Evolutionary conservation across 257 asterid species (phyloP), one percentile per base, ranked within the genome.

Genomic region (Ballota nigra): DNA sequence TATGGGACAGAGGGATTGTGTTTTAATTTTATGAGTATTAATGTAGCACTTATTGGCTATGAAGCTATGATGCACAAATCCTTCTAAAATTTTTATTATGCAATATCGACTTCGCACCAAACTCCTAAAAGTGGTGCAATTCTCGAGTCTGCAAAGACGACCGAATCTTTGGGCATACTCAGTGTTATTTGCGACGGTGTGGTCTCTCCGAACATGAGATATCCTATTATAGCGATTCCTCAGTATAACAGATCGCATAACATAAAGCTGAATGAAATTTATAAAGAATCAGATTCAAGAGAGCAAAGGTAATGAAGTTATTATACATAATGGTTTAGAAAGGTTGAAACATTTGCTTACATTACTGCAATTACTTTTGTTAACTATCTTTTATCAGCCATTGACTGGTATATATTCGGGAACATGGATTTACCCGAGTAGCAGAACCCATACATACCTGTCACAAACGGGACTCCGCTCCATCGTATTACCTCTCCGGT

Each of bases 351-450:
- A n/a, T n/a, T 31, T 16, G 63, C 33, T 53, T 78, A 92, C 98
- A 93, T 83, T 80, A 78, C 72, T 15, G 78, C 8, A 29, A 92
- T 78, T 66, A 96, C 96, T 73, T 72, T 82, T 13, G 87, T 81
- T 75, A 89, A 89, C 82, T 92, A 83, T 33, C 87, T 86, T 82
- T 88, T 92, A 68, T 92, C 96, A 68, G 92, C 94, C 96, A 92
- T 92, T 51, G 98, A 89, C 69, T 92, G 98, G 83, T 92, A 92
- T 66, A 92, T 92, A 77, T 92, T 92, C 20, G 96, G 96, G 77
- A 89, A 92, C 18, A 92, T 96, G 2, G 96, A 81, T 68, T 92
- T 96, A 57, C 96, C 96, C 4, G 96, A 85, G 69, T 81, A 92
- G 81, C 96, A 92, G 79, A 78, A 92, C 0, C 98, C 98, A 28